A percentile compares a stretch with the other conserved stretches of the same genome.
These are phyloP conservation scores for Backusella sp. DNA, from an alignment of 192 early-diverging fungal species.

Conservation along the genomic window DNA sequence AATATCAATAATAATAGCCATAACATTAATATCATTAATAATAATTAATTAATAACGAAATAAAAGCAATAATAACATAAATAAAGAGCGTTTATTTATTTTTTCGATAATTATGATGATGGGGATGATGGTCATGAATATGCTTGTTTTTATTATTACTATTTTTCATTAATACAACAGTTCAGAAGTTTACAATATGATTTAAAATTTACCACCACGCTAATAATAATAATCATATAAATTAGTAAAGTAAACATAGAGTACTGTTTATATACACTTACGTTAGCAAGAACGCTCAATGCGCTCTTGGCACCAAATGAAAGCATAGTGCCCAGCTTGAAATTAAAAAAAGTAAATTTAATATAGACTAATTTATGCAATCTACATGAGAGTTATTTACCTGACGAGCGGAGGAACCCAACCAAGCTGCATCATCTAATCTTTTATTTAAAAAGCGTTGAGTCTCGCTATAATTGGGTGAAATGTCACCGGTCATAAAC, in stretches of 20 bases:
- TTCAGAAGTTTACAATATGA: not conserved
- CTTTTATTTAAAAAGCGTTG: constrained; percentile 78
- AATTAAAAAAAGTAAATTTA: not conserved
- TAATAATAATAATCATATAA: not conserved
- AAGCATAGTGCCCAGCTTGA: constrained; percentile 35
- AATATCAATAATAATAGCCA: not conserved
- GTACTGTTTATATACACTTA: constrained; percentile 30
- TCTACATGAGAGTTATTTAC: constrained; percentile 14
- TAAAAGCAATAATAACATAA: not conserved
- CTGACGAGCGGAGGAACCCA: constrained; percentile 51
- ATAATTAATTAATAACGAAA: not conserved
- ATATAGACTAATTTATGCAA: not conserved
- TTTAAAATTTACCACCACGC: constrained; percentile 13
- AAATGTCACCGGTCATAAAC: constrained; percentile 90
- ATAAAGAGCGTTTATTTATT: not conserved
- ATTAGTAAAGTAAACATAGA: not conserved
- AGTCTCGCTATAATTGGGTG: constrained; percentile 70
- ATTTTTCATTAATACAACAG: not conserved
- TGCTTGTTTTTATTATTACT: not conserved
- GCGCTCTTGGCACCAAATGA: constrained; percentile 47
- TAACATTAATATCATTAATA: not conserved
- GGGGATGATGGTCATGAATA: not conserved
- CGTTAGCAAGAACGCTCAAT: constrained; percentile 43
- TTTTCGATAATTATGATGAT: not conserved
- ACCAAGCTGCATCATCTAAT: constrained; percentile 63